Evolutionary conservation across 139 green algal species (phyloP).

Genomic region (Monoraphidium neglectum): DNA sequence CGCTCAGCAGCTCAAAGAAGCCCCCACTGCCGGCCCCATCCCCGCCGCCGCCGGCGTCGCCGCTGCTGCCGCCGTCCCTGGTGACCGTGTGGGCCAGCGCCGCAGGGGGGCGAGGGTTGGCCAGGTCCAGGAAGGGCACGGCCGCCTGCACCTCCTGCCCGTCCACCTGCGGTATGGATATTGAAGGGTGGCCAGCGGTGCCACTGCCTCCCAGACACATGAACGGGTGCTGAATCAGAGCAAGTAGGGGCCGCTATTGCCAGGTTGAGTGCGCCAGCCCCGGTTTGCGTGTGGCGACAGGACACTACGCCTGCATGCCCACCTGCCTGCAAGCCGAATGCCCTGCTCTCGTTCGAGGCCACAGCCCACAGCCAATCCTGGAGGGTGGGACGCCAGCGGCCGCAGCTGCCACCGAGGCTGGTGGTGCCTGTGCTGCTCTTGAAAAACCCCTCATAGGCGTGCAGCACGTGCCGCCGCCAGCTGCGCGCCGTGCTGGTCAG

Average conservation of each 20-base stretch:
- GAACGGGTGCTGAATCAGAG: no score
- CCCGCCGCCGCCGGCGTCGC: background rate
- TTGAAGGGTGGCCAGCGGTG: no score
- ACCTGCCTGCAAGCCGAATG: constrained; percentile 36
- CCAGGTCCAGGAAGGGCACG: constrained; percentile 46
- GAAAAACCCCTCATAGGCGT: background rate
- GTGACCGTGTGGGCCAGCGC: background rate
- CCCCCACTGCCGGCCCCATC: background rate
- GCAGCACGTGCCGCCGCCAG: background rate
- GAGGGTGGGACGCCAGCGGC: constrained; percentile 4
- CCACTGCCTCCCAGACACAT: no score
- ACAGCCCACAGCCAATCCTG: constrained; percentile 37
- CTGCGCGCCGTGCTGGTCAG: no score
- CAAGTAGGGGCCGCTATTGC: no score
- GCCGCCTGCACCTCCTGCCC: constrained; percentile 15
- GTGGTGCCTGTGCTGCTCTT: background rate
- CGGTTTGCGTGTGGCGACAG: no score
- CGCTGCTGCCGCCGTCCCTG: background rate
- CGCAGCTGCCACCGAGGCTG: background rate
- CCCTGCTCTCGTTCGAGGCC: constrained; percentile 41
- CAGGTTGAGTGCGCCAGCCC: no score
- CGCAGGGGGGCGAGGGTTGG: constrained; percentile 40
- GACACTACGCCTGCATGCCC: no score
- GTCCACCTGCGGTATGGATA: constrained; percentile 2
- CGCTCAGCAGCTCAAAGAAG: background rate